phyloP scores from a whole-genome alignment of 2,329 filamentous ascomycete genomes.

The Talaromyces pinophilus region DNA sequence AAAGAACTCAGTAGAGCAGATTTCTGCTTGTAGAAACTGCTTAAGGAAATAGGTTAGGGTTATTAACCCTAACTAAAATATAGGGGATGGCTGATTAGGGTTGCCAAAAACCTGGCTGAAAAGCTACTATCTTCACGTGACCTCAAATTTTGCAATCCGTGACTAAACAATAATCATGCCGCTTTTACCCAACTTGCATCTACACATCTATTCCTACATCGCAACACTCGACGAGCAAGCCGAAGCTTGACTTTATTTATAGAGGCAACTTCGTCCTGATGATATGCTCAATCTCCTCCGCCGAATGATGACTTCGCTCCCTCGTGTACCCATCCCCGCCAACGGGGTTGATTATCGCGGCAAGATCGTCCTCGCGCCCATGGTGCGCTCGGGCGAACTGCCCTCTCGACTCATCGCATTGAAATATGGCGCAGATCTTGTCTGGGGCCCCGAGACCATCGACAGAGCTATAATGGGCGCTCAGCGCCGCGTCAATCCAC shows the following conservation, averaged over 20 bases:
- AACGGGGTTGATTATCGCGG: constrained; percentile 91
- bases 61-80: not conserved
- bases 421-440: constrained; percentile 92
- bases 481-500: constrained; percentile 71
- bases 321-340: constrained; percentile 78
- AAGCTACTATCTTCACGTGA: constrained; percentile 28
- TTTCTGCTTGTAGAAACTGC: no score
- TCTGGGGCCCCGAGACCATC: constrained; percentile 97
- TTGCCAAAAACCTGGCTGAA: not conserved
- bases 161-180: constrained; percentile 2
- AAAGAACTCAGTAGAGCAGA: no score
- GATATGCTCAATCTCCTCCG: constrained; percentile 47
- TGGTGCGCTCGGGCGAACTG: constrained; percentile 96
- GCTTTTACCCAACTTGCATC: not conserved
- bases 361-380: constrained; percentile 92
- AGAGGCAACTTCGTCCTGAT: not conserved
- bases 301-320: constrained; percentile 57
- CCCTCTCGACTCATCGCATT: constrained; percentile 85
- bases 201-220: not conserved
- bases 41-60: no score
- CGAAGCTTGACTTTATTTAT: no score
- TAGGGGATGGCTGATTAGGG: not conserved
- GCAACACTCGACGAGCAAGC: not conserved
- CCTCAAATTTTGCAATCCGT: constrained; percentile 19
- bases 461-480: constrained; percentile 90